Evolutionary conservation across 257 asterid genomes (phyloP).

Genomic region (Capsicum baccatum): DNA sequence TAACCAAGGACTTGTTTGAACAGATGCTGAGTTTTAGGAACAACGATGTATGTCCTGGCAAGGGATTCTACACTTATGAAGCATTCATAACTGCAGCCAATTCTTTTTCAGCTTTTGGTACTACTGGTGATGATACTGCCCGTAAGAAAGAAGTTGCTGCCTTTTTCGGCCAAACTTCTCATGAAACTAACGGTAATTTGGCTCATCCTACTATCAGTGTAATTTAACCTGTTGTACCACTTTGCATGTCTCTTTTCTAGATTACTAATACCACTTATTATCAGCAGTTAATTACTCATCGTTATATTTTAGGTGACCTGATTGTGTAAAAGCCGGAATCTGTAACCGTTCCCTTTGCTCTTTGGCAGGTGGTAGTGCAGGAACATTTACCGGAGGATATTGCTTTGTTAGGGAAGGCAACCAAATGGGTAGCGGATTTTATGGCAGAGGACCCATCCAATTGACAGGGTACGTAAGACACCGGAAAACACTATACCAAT

Average conservation of each 20-base stretch:
- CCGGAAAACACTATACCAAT: not conserved
- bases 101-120: conserved; percentile 44
- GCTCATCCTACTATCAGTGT: no score
- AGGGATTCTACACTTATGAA: conserved; percentile 41
- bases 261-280: no score
- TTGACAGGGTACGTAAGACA: conserved; percentile 35
- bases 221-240: no score
- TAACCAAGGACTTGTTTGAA: conserved; percentile 22
- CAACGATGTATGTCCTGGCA: conserved; percentile 35
- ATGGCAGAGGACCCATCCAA: conserved; percentile 42
- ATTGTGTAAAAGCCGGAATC: no score
- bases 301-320: no score
- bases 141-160: conserved; percentile 43
- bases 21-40: conserved; percentile 34
- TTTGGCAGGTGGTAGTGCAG: conserved; percentile 35
- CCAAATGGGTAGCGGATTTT: conserved; percentile 32
- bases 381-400: conserved; percentile 42
- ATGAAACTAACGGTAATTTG: conserved; percentile 39
- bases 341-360: no score
- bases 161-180: conserved; percentile 47
- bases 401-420: conserved; percentile 30
- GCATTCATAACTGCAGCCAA: conserved; percentile 43
- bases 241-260: no score
- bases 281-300: no score
- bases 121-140: conserved; percentile 35